A percentile compares a stretch with the other conserved stretches of the same genome.
Evolutionary conservation across 2,329 filamentous ascomycete species (phyloP).

Genomic region (Colletotrichum horii): DNA sequence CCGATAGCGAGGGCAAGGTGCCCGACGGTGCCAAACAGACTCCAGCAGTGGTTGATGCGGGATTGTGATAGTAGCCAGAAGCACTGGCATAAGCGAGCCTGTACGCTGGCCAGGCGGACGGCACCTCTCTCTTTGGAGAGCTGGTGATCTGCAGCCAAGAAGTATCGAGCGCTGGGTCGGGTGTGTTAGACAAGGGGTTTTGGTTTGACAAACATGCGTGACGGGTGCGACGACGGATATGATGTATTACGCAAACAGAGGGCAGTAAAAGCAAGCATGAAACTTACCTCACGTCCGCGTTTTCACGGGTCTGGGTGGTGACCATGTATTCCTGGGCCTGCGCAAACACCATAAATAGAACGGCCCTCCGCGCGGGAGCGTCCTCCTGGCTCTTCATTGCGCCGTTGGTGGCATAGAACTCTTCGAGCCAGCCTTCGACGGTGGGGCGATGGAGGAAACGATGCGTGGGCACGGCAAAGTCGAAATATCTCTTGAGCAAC

Average conservation of each 20-base stretch:
- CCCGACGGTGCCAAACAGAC: conserved; percentile 45
- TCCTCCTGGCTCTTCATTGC: conserved; percentile 28
- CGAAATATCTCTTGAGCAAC: conserved; percentile 58
- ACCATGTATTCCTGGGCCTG: conserved; percentile 49
- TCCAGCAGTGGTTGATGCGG: conserved; percentile 54
- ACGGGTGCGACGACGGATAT: not conserved
- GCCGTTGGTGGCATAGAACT: conserved; percentile 42
- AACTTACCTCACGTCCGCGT: conserved; percentile 14
- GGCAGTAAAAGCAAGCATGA: not conserved
- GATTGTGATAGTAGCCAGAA: conserved; percentile 49
- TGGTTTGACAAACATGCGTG: not conserved
- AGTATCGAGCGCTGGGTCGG: conserved; percentile 32
- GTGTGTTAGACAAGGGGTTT: not conserved
- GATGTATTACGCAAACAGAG: not conserved
- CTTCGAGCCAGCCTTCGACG: conserved; percentile 51
- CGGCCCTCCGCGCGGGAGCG: conserved; percentile 38
- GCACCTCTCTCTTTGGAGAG: conserved; percentile 42
- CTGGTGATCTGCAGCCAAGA: conserved; percentile 41
- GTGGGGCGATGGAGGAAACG: conserved; percentile 58
- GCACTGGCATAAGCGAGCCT: conserved; percentile 46
- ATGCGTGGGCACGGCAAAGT: conserved; percentile 62
- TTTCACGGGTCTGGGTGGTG: not conserved
- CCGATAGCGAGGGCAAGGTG: conserved; percentile 44
- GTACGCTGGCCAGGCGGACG: conserved; percentile 42
- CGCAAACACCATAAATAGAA: conserved; percentile 57